Evolutionary conservation across 2,329 filamentous ascomycete species (phyloP).

Genomic region (Hymenoscyphus fraxineus): DNA sequence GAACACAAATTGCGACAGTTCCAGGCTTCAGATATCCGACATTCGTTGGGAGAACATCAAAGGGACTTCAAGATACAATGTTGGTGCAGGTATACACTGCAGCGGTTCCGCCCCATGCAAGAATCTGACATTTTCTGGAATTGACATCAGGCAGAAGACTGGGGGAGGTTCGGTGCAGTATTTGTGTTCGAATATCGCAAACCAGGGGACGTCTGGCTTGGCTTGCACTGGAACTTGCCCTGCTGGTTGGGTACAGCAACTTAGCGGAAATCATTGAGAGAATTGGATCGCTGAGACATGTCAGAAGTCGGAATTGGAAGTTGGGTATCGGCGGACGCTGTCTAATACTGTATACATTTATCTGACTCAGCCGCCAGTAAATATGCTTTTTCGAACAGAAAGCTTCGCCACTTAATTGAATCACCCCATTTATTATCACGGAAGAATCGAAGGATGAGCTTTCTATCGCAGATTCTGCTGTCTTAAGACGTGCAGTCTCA

Average conservation of each 20-base stretch:
- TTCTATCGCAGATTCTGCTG: no score
- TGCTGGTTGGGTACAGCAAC: conserved; percentile 12
- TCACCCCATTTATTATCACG: no score
- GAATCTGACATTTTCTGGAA: conserved; percentile 17
- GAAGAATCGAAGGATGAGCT: no score
- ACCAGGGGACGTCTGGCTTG: conserved; percentile 15
- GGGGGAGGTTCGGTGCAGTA: conserved; percentile 12
- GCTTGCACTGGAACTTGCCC: conserved; percentile 17
- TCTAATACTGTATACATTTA: no score
- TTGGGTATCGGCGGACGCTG: no score
- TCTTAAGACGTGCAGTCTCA: no score
- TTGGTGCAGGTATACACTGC: conserved; percentile 19
- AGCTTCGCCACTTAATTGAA: no score
- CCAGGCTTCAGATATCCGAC: conserved; percentile 55
- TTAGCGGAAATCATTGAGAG: conserved; percentile 10
- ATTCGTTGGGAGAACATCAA: conserved; percentile 56
- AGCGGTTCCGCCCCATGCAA: conserved; percentile 15
- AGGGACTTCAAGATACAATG: conserved; percentile 46
- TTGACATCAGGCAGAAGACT: conserved; percentile 19
- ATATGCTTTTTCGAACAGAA: no score
- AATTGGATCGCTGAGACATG: background rate
- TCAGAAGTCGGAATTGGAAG: no score
- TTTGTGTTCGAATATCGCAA: conserved; percentile 20
- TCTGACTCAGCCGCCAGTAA: no score
- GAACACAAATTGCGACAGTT: conserved; percentile 46